Base-by-base conservation (phyloP, 805 yeast genomes). In the Candida krabiensis region DNA sequence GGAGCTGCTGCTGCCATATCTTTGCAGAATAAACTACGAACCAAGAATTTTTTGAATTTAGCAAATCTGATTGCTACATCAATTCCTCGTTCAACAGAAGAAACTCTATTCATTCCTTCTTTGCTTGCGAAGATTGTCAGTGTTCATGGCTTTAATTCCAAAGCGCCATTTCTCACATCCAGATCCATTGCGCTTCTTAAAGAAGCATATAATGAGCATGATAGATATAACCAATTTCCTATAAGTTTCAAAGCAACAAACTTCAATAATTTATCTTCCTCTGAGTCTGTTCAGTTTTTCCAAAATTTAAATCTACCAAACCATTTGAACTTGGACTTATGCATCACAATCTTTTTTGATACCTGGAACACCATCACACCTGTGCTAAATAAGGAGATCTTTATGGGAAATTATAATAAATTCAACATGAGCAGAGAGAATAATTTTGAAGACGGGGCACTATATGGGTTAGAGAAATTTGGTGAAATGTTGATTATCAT, bases 331-430 rank as follows among this genome's bases (percentile, higher is more conserved):
- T 58, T 86, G 40, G 96, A 89, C 58, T 79, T 79, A 18, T 69
- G 86, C 21, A 72, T 85, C 14, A 72, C 83, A 0, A 56, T 78
- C 3, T 89, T 75, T 55, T 88, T 87, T 61, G 80, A 78, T 44
- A 82, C 83, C 41, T 89, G 96, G 95, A 82, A 85, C 19, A 70
- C 75, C 18, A 61, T 78, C 4, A 67, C 82, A 16, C 95, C 96
- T 0, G 69, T 86, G 12, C 54, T 89, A 37, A 86, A 86, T 56
- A 78, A 79, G 46, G 75, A 75, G 29, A 71, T 78, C n/a, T 89
- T 89, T 52, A 67, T 83, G 55, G 64, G 67, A 16, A 77, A 78
- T 45, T 87, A 85, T 55, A 50, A 68, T 19, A 63, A 60, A 19
- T 69, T 80, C 32, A 63, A 66, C 16, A 62, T 65, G 32, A 61